These are phyloP conservation scores for Mycosphaerella sp. DNA, from an alignment of 2,329 filamentous ascomycete genomes.

Conservation along the genomic window DNA sequence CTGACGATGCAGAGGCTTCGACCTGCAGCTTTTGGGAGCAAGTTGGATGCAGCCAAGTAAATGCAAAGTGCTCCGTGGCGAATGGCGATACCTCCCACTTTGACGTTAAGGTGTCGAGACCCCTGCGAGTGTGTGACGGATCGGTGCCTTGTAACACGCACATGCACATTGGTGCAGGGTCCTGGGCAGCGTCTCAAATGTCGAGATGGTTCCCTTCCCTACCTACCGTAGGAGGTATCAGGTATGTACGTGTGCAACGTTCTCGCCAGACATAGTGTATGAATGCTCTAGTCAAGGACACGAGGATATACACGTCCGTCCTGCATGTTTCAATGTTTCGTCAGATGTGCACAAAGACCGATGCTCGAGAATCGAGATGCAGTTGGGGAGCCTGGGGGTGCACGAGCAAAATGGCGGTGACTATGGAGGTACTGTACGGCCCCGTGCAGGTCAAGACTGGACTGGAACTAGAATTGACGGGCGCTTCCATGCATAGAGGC, in stretches of 20 bases:
- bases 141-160: conserved; percentile 2
- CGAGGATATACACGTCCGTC: not conserved
- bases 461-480: conserved; percentile 3
- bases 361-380: not conserved
- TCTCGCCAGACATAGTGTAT: not conserved
- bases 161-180: not conserved
- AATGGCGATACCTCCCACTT: conserved; percentile 7
- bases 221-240: not conserved
- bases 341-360: not conserved
- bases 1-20: not conserved
- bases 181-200: conserved; percentile 9
- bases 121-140: conserved; percentile 3
- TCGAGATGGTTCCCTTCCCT: not conserved
- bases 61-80: too few relatives aligned
- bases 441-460: conserved; percentile 9
- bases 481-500: conserved; percentile 10
- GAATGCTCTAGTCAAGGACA: not conserved
- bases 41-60: not conserved
- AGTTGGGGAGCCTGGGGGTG: conserved; percentile 2
- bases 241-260: not conserved
- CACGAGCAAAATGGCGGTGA: conserved; percentile 13
- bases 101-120: not conserved
- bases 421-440: not conserved
- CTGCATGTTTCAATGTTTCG: not conserved
- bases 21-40: not conserved